These are phyloP conservation scores for Datura wrightii DNA, from an alignment of 257 asterid genomes.

Conservation along the genomic window DNA sequence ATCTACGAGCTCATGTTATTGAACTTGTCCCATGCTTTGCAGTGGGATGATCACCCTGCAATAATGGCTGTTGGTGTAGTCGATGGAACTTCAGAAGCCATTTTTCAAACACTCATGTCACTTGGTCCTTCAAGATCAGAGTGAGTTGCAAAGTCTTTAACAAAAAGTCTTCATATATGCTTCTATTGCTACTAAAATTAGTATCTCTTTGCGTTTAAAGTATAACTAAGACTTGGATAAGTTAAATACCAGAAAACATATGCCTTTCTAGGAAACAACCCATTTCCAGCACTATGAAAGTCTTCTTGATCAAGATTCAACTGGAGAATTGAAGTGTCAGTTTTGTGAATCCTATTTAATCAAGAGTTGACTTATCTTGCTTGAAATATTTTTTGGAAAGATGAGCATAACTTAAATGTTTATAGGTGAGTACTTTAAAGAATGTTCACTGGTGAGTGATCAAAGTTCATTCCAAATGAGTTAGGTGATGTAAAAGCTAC, in stretches of 20 bases:
- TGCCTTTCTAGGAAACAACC: neutral
- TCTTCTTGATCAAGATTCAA: neutral
- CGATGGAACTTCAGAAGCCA: conserved; percentile 91
- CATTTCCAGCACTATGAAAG: neutral
- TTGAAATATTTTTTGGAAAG: neutral
- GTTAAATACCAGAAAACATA: neutral
- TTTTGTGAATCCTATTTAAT: neutral
- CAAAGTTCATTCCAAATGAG: too few relatives aligned
- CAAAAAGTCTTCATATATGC: neutral
- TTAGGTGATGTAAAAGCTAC: too few relatives aligned
- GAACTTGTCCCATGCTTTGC: conserved; percentile 40
- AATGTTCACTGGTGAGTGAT: neutral
- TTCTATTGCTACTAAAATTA: neutral
- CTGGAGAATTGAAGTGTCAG: neutral
- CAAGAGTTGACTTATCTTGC: neutral
- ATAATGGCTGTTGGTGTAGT: conserved; percentile 97
- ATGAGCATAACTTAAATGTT: neutral
- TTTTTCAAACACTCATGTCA: conserved; percentile 90
- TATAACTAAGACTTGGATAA: conserved; percentile 25
- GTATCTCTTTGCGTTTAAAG: neutral
- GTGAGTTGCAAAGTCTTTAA: conserved; percentile 53
- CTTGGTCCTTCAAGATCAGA: conserved; percentile 98
- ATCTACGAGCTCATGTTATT: conserved; percentile 20
- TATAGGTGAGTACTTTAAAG: neutral
- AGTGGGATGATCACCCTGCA: conserved; percentile 86